Base-by-base conservation (phyloP, 1,139 yeast genomes). In the Scheffersomyces titani region DNA sequence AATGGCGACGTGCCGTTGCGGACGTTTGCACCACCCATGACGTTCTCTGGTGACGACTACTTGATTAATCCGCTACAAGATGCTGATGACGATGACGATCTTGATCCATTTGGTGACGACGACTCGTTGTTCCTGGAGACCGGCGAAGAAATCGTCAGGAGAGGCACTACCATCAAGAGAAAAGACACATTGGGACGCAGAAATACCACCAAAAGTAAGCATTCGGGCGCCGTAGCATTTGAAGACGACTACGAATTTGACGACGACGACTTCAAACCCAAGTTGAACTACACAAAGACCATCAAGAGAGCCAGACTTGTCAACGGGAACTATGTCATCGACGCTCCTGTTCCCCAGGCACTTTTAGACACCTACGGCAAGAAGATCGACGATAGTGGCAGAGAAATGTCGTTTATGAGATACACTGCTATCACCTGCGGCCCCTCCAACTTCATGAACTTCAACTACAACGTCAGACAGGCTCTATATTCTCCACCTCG, bases 371-470 rank as follows among this genome's bases (percentile, higher is more conserved):
- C 85, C 54, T 85, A 84, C 65, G 76, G 83, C 59, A 74, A 80
- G 66, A 77, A 66, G 68, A 75, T 82, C 59, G 76, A 80, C 13
- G 81, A 81, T 49, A 70, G 74, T 50, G 77, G 78, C 20, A 78
- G 92, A 57, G 96, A 90, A 71, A 89, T 89, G 78, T 76, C 89
- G 7, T 87, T 86, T 61, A 84, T 90, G 89, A 77, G 96, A 61
- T 90, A 90, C 72, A 86, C 91, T 44, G 96, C 93, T 0, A 90
- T 89, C 51, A 90, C 96, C 1, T 87, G 92, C 68, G 92, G 91
- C 54, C 94, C 96, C 0, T 78, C 85, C 6, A 85, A 86, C 58
- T 90, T 86, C 65, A 73, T 70, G 49, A 66, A 70, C n/a, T 81
- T 78, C 63, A 80, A 84, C 63, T 90, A 88, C 71, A 84, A 86